phyloP scores from a whole-genome alignment of 768 basidiomycete species.

The Lactifluus piperatus region DNA sequence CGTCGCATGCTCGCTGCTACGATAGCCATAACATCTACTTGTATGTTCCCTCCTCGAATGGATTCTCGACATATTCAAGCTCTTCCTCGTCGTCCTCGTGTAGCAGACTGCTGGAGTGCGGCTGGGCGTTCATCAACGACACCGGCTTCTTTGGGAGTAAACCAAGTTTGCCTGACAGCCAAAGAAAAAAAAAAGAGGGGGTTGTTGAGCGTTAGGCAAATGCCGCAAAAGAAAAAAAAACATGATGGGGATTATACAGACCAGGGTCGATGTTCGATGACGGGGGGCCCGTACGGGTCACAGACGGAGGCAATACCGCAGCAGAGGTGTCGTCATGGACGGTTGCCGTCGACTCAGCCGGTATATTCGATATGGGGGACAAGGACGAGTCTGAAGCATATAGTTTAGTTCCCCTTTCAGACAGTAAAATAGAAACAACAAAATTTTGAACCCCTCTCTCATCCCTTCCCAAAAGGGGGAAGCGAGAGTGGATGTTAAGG shows the following conservation, averaged over 20 bases:
- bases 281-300: constrained; percentile 8
- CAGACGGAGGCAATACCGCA: not conserved
- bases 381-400: not conserved
- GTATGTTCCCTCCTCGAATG: constrained; percentile 20
- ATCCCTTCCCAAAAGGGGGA: no score
- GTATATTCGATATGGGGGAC: not conserved
- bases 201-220: not conserved
- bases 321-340: not conserved
- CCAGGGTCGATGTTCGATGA: constrained; percentile 15
- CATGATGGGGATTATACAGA: not conserved
- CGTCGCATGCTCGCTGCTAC: not conserved
- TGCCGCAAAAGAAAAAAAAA: not conserved
- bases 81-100: constrained; percentile 19
- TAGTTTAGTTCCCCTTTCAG: no score
- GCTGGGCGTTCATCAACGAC: constrained; percentile 16
- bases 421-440: no score
- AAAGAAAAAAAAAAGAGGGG: no score
- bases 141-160: constrained; percentile 25
- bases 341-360: not conserved
- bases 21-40: constrained; percentile 7
- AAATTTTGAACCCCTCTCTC: no score
- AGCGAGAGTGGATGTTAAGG: no score
- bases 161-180: constrained; percentile 20
- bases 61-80: constrained; percentile 24
- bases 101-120: not conserved